Base-by-base conservation (phyloP, 768 basidiomycete species). In the Hypholoma sublateritium region DNA sequence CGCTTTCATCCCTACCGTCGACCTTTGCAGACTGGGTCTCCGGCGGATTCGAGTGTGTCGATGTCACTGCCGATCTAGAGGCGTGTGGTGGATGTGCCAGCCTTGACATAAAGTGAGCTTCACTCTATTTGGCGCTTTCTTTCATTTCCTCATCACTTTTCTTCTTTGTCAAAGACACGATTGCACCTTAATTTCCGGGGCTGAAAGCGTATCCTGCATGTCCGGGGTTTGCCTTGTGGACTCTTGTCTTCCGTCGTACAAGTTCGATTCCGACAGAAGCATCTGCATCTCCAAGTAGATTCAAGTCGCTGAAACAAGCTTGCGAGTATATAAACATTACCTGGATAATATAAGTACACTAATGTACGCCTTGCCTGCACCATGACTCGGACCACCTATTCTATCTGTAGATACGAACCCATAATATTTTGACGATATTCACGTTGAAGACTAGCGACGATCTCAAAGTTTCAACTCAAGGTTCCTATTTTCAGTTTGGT, bases 71-170 rank as follows among this genome's bases (percentile, higher is more conserved):
- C 14, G 60, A 61, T 47, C 44, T 61, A 53, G 50, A 39, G n/a
- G 52, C 56, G 8, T 61, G 60, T 28, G 56, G 60, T 42, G 60
- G 60, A n/a, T 61, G 60, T 43, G 34, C 60, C 8, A 57, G 56
- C 35, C 53, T 61, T 19, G 51, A 61, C 47, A 41, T 47, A 5
- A 60, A 60, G 59, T 61, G 32, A 37, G 60, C 50, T 24, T 21
- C 46, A 14, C 24, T 46, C 14, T 45, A 36, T n/a, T 21, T 5
- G n/a, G n/a, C 13, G 7, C 14, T 21, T 32, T 17, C 13, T 5
- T 13, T 45, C 12, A 41, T 47, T 21, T 3, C 22, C 35, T 42
- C 16, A 49, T 41, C 25, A 14, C 17, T n/a, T 14, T 4, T 60
- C 36, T n/a, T 32, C 3, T 46, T n/a, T 53, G 16, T 41, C 24